These are phyloP conservation scores for Psidium guajava DNA, from an alignment of 345 rosid genomes.

Conservation along the genomic window DNA sequence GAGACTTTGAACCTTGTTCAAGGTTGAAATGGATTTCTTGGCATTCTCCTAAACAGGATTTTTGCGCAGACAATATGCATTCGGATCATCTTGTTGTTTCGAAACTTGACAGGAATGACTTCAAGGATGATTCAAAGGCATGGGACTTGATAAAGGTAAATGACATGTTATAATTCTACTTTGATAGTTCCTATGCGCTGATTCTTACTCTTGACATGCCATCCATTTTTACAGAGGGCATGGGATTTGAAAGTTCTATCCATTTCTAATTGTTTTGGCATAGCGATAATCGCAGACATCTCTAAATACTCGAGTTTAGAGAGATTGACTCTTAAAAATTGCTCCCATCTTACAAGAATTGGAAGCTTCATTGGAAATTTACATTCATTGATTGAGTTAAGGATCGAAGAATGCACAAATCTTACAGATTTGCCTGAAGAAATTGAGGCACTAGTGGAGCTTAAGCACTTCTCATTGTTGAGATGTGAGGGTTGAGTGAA, in stretches of 20 bases:
- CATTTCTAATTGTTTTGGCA: fast-evolving
- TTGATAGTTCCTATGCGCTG: background rate
- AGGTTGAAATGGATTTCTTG: background rate
- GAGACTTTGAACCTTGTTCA: background rate
- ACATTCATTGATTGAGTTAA: too few relatives aligned
- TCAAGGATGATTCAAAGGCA: background rate
- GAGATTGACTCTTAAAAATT: too few relatives aligned
- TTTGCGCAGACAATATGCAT: background rate
- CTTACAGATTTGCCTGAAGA: too few relatives aligned
- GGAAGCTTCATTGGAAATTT: too few relatives aligned
- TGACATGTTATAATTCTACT: background rate
- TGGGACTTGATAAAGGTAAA: background rate
- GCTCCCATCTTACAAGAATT: too few relatives aligned
- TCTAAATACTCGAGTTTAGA: too few relatives aligned
- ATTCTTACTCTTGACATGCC: background rate
- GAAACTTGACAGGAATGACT: background rate
- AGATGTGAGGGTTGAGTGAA: too few relatives aligned
- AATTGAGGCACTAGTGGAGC: too few relatives aligned
- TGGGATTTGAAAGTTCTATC: too few relatives aligned
- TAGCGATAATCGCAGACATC: background rate
- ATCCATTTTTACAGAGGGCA: too few relatives aligned
- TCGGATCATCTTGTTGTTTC: background rate
- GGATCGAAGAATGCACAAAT: fast-evolving
- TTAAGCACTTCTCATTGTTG: too few relatives aligned
- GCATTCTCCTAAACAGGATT: background rate